Evolutionary conservation across 306 rosid species (phyloP), one percentile per base, ranked within the genome.

Genomic region (Mucuna pruriens): DNA sequence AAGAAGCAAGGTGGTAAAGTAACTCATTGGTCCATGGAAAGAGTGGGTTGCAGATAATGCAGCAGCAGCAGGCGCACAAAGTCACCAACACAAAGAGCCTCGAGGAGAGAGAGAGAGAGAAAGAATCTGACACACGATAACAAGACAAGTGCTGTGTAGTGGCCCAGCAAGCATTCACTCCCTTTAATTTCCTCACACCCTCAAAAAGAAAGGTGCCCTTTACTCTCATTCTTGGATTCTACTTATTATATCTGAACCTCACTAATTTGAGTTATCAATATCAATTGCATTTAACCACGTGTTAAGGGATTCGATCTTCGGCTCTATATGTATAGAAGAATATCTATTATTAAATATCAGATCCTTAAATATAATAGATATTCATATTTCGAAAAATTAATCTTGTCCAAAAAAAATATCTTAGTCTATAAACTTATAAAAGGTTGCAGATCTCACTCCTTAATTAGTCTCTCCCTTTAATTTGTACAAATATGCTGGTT

Each of bases 151-250:
- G 82, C 57, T 83, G 76, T 80, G 81, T 7, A 63, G 83, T 88
- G 84, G 88, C 87, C 93, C 95, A 84, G 90, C 93, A 86, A 85
- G 76, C 90, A 84, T 79, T 70, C 87, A 63, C 76, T 79, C 76
- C 82, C 89, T 84, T 90, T 82, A 70, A 67, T 78, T 75, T 79
- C 70, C 69, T 72, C 68, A 23, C 62, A 23, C 16, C 80, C 70
- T 80, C 38, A 75, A 46, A 52, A 48, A 8, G 38, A 49, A 83
- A 75, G 4, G 42, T 19, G 26, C 6, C 83, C 34, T 55, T 55
- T 66, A 77, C 33, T 54, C 65, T 17, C 13, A 23, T 45, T 63
- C 82, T 45, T 69, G 38, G 83, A 61, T 75, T 75, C 74, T 51
- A 40, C 29, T n/a, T 36, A 2, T 36, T 36, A n/a, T n/a, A n/a